These are phyloP conservation scores for Whalleya microplaca DNA, from an alignment of 2,329 filamentous ascomycete genomes.

Conservation along the genomic window DNA sequence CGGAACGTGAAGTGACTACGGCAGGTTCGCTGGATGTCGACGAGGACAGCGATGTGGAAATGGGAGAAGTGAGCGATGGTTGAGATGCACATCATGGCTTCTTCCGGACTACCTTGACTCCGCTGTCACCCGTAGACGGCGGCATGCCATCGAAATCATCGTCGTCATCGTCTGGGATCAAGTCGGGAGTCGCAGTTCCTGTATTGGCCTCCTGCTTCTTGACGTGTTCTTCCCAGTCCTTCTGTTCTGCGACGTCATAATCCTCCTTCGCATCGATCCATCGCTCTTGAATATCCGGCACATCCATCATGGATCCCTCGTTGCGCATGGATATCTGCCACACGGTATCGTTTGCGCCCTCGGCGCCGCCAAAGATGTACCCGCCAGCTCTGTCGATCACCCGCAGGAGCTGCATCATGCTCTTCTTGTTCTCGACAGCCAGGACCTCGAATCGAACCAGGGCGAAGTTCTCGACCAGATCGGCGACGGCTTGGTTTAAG, in stretches of 20 bases:
- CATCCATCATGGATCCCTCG: slow-evolving; percentile 74
- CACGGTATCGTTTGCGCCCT: slow-evolving; percentile 93
- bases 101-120: slow-evolving; percentile 74
- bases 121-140: slow-evolving; percentile 55
- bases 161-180: slow-evolving; percentile 40
- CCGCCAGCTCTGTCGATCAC: slow-evolving; percentile 91
- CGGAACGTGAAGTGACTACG: slow-evolving; percentile 21
- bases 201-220: slow-evolving; percentile 48
- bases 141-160: slow-evolving; percentile 58
- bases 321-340: slow-evolving; percentile 95
- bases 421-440: slow-evolving; percentile 94
- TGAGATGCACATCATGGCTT: slow-evolving; percentile 51
- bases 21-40: slow-evolving; percentile 50
- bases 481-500: slow-evolving; percentile 84
- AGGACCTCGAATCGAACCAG: slow-evolving; percentile 92
- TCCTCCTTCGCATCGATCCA: slow-evolving; percentile 92
- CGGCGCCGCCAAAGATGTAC: slow-evolving; percentile 87
- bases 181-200: slow-evolving; percentile 38
- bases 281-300: slow-evolving; percentile 89
- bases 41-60: slow-evolving; percentile 47
- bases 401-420: slow-evolving; percentile 89
- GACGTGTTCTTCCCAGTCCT: slow-evolving; percentile 75
- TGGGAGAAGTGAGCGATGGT: slow-evolving; percentile 34
- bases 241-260: slow-evolving; percentile 78
- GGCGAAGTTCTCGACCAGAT: slow-evolving; percentile 86